phyloP scores from a whole-genome alignment of 768 basidiomycete genomes.

The Serendipita sp. region DNA sequence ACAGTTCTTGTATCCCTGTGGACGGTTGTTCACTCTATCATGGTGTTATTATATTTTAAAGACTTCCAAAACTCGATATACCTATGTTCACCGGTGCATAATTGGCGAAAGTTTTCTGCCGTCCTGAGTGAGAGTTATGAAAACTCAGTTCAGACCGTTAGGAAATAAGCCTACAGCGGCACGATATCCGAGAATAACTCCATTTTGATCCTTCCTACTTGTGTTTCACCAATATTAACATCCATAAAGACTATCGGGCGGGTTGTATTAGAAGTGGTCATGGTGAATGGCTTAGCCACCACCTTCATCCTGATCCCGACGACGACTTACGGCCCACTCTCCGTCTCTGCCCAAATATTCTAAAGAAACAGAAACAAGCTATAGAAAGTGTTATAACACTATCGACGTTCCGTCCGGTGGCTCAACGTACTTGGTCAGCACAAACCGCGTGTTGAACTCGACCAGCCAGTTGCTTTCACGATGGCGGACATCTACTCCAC shows the following conservation, averaged over 20 bases:
- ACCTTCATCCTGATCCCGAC: neutral
- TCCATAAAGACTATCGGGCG: conserved; percentile 97
- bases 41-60: neutral
- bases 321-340: neutral
- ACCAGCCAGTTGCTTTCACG: neutral
- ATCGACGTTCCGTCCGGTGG: too few species aligned
- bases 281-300: neutral
- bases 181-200: conserved; percentile 92
- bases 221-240: conserved; percentile 88
- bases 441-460: neutral
- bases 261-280: conserved; percentile 8
- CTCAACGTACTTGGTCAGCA: neutral
- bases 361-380: neutral
- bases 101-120: conserved; percentile 92
- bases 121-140: conserved; percentile 36
- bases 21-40: conserved; percentile 57
- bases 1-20: conserved; percentile 83
- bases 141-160: neutral
- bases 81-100: conserved; percentile 96
- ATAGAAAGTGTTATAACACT: neutral
- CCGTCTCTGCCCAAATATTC: neutral
- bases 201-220: conserved; percentile 90
- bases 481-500: conserved; percentile 3
- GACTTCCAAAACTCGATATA: conserved; percentile 17
- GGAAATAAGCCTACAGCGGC: conserved; percentile 51